Conservation (phyloP, 306 rosid species). For the Heteromeles arbutifolia region DNA sequence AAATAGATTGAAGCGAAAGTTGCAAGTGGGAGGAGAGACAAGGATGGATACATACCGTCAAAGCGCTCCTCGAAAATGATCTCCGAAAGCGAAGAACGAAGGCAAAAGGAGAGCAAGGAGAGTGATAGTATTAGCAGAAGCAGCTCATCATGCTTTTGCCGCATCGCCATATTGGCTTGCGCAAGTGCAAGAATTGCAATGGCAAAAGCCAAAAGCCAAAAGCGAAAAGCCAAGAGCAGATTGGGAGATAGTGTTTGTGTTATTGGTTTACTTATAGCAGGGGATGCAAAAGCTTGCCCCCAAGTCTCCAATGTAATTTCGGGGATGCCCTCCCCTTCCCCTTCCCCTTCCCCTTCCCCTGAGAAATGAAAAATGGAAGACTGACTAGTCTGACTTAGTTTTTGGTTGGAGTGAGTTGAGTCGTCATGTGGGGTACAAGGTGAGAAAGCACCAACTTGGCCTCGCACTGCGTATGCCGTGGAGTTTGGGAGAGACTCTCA, state of each 20-base stretch:
- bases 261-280: slow-evolving; percentile 23
- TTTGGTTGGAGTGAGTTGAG: background rate
- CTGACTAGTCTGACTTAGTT: background rate
- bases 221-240: too few relatives aligned
- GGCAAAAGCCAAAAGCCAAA: background rate
- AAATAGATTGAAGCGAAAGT: background rate
- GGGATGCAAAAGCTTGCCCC: slow-evolving; percentile 8
- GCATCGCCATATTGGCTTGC: slow-evolving; percentile 28
- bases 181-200: background rate
- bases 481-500: background rate
- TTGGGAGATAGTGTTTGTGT: background rate
- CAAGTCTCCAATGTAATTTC: slow-evolving; percentile 16
- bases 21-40: background rate
- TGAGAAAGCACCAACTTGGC: too few relatives aligned
- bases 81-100: slow-evolving; percentile 44
- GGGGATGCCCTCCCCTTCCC: slow-evolving; percentile 14
- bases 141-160: background rate
- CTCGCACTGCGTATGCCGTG: background rate
- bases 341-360: background rate
- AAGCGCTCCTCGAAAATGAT: slow-evolving; percentile 84
- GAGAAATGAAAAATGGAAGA: background rate
- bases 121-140: slow-evolving; percentile 1
- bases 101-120: slow-evolving; percentile 12
- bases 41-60: slow-evolving; percentile 35
- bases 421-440: background rate